Conservation (phyloP, 805 yeast genomes). For the Saccharomycopsis sp. region DNA sequence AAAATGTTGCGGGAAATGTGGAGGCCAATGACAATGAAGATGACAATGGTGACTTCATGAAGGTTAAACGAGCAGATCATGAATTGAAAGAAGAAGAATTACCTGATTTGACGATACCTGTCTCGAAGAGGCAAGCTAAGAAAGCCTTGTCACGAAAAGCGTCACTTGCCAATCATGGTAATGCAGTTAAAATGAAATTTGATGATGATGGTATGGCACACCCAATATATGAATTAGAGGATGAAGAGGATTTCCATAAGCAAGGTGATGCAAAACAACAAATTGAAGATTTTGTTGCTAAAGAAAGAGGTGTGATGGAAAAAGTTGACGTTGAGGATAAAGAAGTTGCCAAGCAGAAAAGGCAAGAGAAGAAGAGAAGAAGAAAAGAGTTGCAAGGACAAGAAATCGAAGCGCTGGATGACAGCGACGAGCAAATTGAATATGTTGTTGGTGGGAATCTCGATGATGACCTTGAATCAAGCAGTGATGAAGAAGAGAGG, state of each 20-base stretch:
- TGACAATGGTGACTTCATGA: slow-evolving; percentile 68
- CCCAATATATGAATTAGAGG: slow-evolving; percentile 83
- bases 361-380: slow-evolving; percentile 81
- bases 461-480: slow-evolving; percentile 14
- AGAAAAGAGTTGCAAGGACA: slow-evolving; percentile 72
- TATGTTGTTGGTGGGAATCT: slow-evolving; percentile 20
- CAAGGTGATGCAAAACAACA: slow-evolving; percentile 63
- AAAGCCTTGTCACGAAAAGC: slow-evolving; percentile 83
- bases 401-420: slow-evolving; percentile 34
- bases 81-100: slow-evolving; percentile 54
- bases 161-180: slow-evolving; percentile 51
- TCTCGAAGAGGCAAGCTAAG: slow-evolving; percentile 79
- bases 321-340: slow-evolving; percentile 75
- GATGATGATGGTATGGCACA: slow-evolving; percentile 95
- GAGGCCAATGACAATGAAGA: slow-evolving; percentile 42
- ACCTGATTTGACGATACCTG: slow-evolving; percentile 55
- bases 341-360: slow-evolving; percentile 64
- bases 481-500: slow-evolving; percentile 4
- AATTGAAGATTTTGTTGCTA: slow-evolving; percentile 56
- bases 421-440: slow-evolving; percentile 16
- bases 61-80: slow-evolving; percentile 74
- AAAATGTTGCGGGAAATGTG: slow-evolving; percentile 52
- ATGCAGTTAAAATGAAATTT: slow-evolving; percentile 72
- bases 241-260: slow-evolving; percentile 76
- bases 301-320: slow-evolving; percentile 65